Conservation (phyloP, 164 flowering plant species). For the Saururus chinensis region DNA sequence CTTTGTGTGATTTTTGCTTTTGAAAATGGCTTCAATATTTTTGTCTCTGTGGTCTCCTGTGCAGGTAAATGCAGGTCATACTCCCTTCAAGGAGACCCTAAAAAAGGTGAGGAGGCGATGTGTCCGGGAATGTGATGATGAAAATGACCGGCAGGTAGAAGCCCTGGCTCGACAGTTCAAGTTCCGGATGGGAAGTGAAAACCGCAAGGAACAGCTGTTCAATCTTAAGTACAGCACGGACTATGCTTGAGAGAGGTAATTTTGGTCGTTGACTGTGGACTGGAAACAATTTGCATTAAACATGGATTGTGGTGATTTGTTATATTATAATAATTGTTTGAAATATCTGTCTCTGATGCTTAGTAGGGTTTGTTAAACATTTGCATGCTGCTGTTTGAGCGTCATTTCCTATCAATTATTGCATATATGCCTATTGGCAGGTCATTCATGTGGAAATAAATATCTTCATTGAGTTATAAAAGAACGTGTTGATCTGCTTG, state of each 20-base stretch:
- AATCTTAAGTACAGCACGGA: conserved; percentile 43
- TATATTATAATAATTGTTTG: no score
- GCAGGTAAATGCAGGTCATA: conserved; percentile 67
- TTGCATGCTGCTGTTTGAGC: no score
- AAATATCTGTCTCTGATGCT: no score
- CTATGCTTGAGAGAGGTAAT: conserved; percentile 35
- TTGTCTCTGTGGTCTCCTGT: neutral
- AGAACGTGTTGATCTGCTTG: no score
- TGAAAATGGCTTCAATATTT: neutral
- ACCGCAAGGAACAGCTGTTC: conserved; percentile 61
- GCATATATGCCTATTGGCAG: no score
- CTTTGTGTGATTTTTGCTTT: neutral
- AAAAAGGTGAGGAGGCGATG: conserved; percentile 82
- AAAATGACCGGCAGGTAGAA: conserved; percentile 43
- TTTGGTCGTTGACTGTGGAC: neutral
- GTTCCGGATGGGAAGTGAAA: conserved; percentile 57
- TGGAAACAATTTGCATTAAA: no score
- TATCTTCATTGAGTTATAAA: no score
- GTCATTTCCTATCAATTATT: no score
- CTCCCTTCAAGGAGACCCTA: conserved; percentile 60
- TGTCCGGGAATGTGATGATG: conserved; percentile 61
- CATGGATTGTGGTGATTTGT: no score
- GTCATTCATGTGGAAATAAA: no score
- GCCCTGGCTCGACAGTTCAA: conserved; percentile 36
- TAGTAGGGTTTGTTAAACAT: no score